These are phyloP conservation scores for Suhomyces maxii DNA, from an alignment of 1,139 yeast species.

Conservation along the genomic window DNA sequence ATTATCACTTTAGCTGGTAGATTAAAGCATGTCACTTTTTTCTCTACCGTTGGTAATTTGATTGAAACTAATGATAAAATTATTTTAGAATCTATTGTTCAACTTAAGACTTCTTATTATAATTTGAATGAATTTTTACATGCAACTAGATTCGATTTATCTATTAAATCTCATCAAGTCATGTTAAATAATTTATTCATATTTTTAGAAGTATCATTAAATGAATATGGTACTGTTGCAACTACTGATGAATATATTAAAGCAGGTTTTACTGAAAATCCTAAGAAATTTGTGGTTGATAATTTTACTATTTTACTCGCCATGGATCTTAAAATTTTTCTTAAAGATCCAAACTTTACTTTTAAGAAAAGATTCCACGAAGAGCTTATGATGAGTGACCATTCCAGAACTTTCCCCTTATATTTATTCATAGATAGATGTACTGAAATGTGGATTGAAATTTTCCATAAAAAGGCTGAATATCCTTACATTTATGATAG, in stretches of 20 bases:
- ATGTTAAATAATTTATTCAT: constrained; percentile 45
- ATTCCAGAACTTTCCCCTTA: constrained; percentile 44
- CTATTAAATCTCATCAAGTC: constrained; percentile 41
- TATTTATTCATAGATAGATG: constrained; percentile 37
- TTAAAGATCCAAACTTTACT: constrained; percentile 55
- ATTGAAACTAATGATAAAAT: constrained; percentile 41
- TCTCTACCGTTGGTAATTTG: constrained; percentile 41
- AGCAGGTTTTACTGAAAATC: constrained; percentile 50
- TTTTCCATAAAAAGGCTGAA: constrained; percentile 34
- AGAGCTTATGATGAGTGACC: constrained; percentile 53
- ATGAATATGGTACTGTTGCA: constrained; percentile 48
- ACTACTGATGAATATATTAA: constrained; percentile 46
- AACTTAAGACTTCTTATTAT: constrained; percentile 38
- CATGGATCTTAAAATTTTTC: constrained; percentile 52
- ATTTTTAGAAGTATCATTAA: constrained; percentile 42
- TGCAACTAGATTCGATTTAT: constrained; percentile 38
- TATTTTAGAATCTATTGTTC: constrained; percentile 33
- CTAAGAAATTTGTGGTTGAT: constrained; percentile 41
- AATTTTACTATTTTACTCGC: constrained; percentile 45
- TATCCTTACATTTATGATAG: constrained; percentile 45
- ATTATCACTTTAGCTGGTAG: constrained; percentile 47
- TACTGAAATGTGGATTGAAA: constrained; percentile 40
- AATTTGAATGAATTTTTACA: constrained; percentile 41
- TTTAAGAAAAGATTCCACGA: constrained; percentile 61
- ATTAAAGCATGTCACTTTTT: constrained; percentile 46